phyloP scores from a whole-genome alignment of 1,284 basidiomycete species.

The Abortiporus biennis region DNA sequence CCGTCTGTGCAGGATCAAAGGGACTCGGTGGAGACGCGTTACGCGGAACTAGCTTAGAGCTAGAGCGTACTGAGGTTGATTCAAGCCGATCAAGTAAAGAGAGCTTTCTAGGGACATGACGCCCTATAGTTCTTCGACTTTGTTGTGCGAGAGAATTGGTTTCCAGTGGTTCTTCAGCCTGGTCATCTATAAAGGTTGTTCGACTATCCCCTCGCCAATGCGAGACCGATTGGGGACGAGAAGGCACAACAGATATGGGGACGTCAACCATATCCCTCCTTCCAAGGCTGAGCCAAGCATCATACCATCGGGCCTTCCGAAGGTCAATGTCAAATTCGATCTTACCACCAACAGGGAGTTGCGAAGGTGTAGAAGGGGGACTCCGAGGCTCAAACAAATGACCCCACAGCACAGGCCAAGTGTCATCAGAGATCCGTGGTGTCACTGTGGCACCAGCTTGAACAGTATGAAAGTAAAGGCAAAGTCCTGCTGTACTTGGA shows the following conservation, averaged over 20 bases:
- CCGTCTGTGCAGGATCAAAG: conserved; percentile 18
- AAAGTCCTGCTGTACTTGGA: conserved; percentile 66
- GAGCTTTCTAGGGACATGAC: conserved; percentile 58
- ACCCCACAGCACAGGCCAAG: conserved; percentile 67
- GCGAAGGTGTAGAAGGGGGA: conserved; percentile 28
- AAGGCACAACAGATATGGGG: conserved; percentile 34
- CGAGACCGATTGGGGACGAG: conserved; percentile 32
- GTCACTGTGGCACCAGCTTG: conserved; percentile 49
- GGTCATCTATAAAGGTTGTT: conserved; percentile 40
- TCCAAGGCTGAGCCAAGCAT: conserved; percentile 53
- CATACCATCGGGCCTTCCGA: conserved; percentile 66
- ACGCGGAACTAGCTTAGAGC: conserved; percentile 19
- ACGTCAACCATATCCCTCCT: conserved; percentile 40
- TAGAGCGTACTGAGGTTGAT: conserved; percentile 29
- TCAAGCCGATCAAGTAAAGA: conserved; percentile 64
- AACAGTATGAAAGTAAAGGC: conserved; percentile 62
- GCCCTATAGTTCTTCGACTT: conserved; percentile 17
- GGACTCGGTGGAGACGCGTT: conserved; percentile 22
- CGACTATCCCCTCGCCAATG: conserved; percentile 53
- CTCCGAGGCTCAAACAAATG: conserved; percentile 50
- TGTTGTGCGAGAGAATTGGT: conserved; percentile 19
- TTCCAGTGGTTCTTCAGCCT: conserved; percentile 33
- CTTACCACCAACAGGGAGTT: conserved; percentile 57
- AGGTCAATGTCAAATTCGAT: conserved; percentile 78
- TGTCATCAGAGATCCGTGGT: conserved; percentile 72